Percentiles rank a stretch among this genome's conserved stretches.
Evolutionary conservation across 2,329 filamentous ascomycete genomes (phyloP).

Genomic region (Aspergillus fischeri): DNA sequence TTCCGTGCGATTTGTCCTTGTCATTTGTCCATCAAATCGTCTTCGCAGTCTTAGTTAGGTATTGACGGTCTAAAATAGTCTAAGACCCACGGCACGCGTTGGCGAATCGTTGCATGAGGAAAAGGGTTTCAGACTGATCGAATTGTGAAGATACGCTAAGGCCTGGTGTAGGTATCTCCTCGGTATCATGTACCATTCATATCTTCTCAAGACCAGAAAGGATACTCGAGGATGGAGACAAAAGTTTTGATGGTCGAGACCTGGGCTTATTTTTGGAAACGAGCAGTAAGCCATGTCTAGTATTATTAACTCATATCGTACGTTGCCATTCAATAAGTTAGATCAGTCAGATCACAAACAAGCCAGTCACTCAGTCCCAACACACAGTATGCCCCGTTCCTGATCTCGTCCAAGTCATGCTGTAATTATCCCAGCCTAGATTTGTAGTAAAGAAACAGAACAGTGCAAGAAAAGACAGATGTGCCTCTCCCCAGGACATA

Average conservation of each 20-base stretch:
- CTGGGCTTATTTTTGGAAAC: background rate
- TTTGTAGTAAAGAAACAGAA: background rate
- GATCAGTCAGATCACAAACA: background rate
- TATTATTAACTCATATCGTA: background rate
- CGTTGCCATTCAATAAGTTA: background rate
- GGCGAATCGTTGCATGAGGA: too few relatives aligned
- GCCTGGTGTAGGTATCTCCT: background rate
- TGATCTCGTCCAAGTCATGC: background rate
- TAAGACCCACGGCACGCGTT: too few relatives aligned
- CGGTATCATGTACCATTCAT: background rate
- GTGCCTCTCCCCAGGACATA: background rate
- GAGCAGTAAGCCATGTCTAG: background rate
- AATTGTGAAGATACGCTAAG: background rate
- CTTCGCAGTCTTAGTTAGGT: background rate
- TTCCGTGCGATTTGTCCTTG: background rate
- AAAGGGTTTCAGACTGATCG: background rate
- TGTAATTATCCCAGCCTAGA: background rate
- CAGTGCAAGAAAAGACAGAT: background rate
- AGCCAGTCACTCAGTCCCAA: background rate
- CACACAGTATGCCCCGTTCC: background rate
- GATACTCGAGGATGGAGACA: background rate
- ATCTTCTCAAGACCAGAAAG: background rate
- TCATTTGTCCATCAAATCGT: background rate
- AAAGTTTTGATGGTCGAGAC: too few relatives aligned
- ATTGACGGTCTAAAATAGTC: background rate